Conservation (phyloP, 2,329 filamentous ascomycete species). For the Pseudomassariella vexata region DNA sequence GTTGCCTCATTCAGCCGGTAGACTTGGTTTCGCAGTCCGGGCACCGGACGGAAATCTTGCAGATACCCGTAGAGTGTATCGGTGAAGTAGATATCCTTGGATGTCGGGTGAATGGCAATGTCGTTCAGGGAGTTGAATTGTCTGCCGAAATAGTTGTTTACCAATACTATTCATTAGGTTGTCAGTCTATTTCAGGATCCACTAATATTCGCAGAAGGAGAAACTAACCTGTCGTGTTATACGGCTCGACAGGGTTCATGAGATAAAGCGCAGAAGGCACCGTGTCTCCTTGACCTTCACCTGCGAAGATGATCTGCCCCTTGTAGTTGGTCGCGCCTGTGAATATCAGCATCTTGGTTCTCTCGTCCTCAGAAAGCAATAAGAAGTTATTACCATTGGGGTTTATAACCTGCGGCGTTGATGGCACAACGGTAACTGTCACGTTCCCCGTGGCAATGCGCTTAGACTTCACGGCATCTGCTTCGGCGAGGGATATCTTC, state of each 20-base stretch:
- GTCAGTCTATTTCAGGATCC: not conserved
- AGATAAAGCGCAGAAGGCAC: conserved; percentile 32
- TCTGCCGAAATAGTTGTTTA: conserved; percentile 56
- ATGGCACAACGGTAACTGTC: conserved; percentile 33
- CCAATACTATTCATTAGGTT: conserved; percentile 28
- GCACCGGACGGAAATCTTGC: conserved; percentile 50
- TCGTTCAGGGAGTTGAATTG: conserved; percentile 58
- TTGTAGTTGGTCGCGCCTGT: conserved; percentile 45
- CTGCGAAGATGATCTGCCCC: conserved; percentile 41
- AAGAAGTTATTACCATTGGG: conserved; percentile 35
- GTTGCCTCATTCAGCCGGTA: conserved; percentile 49
- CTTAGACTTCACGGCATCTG: conserved; percentile 29
- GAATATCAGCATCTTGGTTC: not conserved
- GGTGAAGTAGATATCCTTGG: conserved; percentile 59
- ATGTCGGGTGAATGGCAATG: conserved; percentile 44
- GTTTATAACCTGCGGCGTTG: conserved; percentile 39
- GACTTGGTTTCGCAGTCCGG: conserved; percentile 50
- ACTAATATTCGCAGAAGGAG: not conserved
- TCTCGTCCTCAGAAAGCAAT: too few relatives aligned
- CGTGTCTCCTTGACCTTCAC: conserved; percentile 43
- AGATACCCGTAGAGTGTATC: conserved; percentile 53
- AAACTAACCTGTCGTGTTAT: conserved; percentile 40
- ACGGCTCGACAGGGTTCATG: conserved; percentile 39
- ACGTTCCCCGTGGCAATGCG: conserved; percentile 34
- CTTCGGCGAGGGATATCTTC: conserved; percentile 41